Evolutionary conservation across 176 grass and related monocot genomes (phyloP), one percentile per base, ranked within the genome.

Genomic region (Neostapfia colusana): DNA sequence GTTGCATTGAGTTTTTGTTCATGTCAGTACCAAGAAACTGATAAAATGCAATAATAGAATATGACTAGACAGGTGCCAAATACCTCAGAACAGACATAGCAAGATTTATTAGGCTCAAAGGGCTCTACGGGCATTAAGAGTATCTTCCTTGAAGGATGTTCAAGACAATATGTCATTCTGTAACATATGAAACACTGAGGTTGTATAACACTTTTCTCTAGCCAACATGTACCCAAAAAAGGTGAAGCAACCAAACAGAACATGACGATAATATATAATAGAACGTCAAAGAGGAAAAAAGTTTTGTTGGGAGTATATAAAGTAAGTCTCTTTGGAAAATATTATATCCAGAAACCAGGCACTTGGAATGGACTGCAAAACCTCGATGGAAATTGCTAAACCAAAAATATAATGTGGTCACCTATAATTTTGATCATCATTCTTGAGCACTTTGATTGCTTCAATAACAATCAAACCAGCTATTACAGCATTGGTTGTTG

Each of bases 61-160:
- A 65, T 42, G 59, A 25, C 23, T 36, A 59, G 5, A 81, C 20
- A 77, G 39, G 67, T 58, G 58, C 24, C 10, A 81, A 49, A 57
- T 82, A 99, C 96, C 96, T 99, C 96, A 81, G 96, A 99, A 78
- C 96, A 99, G 82, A 99, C 92, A 87, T 99, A 99, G 79, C 96
- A 99, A 79, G 89, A 92, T 84, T 79, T 79, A 79, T 95, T 95
- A 66, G 96, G 83, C 70, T 99, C 92, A 83, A 95, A 99, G 41
- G 96, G 92, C 41, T 99, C 85, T 14, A 95, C 87, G 60, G 96
- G 96, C 92, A 99, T 92, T 70, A 99, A 78, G 59, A 99, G 92
- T 87, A 92, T 85, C 74, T 99, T 99, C 81, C 83, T 92, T 74
- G 85, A 54, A 81, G 89, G 96, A 85, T 92, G 96, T 73, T 99